Conservation (phyloP, 495 filamentous ascomycete species). For the Daldinia vernicosa region DNA sequence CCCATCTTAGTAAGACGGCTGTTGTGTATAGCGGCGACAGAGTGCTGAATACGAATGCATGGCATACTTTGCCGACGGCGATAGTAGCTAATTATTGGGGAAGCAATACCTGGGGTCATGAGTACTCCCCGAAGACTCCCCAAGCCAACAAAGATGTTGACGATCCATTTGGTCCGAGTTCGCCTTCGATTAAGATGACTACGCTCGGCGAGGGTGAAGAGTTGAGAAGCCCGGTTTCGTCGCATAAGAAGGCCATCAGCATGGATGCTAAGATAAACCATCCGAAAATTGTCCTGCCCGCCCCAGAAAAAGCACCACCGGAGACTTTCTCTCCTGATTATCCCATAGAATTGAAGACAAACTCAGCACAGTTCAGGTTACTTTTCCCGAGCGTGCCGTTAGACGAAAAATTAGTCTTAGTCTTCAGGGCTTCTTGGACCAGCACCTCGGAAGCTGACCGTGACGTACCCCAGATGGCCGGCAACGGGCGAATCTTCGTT, state of each 20-base stretch:
- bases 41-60: slow-evolving; percentile 68
- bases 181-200: slow-evolving; percentile 48
- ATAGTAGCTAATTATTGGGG: slow-evolving; percentile 95
- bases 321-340: slow-evolving; percentile 83
- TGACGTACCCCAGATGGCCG: slow-evolving; percentile 50
- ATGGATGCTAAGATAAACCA: slow-evolving; percentile 67
- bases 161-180: slow-evolving; percentile 54
- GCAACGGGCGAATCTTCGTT: slow-evolving; percentile 84
- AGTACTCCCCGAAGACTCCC: slow-evolving; percentile 63
- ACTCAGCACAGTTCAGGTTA: slow-evolving; percentile 92
- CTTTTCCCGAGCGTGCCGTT: slow-evolving; percentile 82
- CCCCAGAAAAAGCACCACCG: slow-evolving; percentile 48
- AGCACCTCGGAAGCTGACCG: slow-evolving; percentile 53
- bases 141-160: slow-evolving; percentile 57
- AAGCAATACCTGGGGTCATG: slow-evolving; percentile 80
- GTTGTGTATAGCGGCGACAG: slow-evolving; percentile 82
- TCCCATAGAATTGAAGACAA: slow-evolving; percentile 80
- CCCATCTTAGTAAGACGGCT: slow-evolving; percentile 86
- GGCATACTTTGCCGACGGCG: slow-evolving; percentile 78
- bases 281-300: slow-evolving; percentile 51
- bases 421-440: slow-evolving; percentile 65
- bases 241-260: slow-evolving; percentile 85
- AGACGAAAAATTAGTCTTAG: slow-evolving; percentile 79
- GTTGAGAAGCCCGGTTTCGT: slow-evolving; percentile 31
- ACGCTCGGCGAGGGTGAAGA: slow-evolving; percentile 49